Evolutionary conservation across 345 rosid species (phyloP), one percentile per base, ranked within the genome.

Genomic region (Kernera saxatilis): DNA sequence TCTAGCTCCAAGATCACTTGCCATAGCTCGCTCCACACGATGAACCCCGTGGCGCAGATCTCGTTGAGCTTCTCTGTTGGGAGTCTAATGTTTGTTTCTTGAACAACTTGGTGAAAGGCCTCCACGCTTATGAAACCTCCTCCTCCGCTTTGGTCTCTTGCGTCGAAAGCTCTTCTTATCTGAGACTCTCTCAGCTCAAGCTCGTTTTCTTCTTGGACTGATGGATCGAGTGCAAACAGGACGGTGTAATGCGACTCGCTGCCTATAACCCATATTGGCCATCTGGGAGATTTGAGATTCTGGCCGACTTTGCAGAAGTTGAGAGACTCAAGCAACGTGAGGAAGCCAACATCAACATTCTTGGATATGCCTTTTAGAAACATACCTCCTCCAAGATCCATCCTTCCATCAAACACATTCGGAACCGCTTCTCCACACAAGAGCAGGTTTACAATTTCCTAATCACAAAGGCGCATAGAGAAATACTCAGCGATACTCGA

Each of bases 261-360:
- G 4, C 99, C 99, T 72, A 95, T 82, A 62, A 95, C 98, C 99
- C 99, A 95, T 84, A 95, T 95, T 21, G 99, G 99, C 98, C 98
- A 92, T 59, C 67, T 86, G 23, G 99, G 99, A 79, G 84, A 84
- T 79, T 95, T 95, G 29, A 95, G 86, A 82, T 86, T 75, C 77
- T 86, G 97, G 14, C 99, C 99, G 15, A 95, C 99, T 83, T 88
- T 95, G 63, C 99, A 95, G 80, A 92, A 88, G 64, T 88, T 87
- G 53, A 95, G 96, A 18, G 96, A 95, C 77, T 95, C 99, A 37
- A 95, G 82, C 67, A 95, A 83, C 27, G 99, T 95, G 54, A 95
- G 94, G 77, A 95, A 95, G 44, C 98, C 99, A 71, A 95, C 99
- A 75, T 95, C 99, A 56, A 88, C 98, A 13, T 59, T 79, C 6